Conservation (phyloP, 768 basidiomycete genomes). For the Kwoniella mangroviensis region DNA sequence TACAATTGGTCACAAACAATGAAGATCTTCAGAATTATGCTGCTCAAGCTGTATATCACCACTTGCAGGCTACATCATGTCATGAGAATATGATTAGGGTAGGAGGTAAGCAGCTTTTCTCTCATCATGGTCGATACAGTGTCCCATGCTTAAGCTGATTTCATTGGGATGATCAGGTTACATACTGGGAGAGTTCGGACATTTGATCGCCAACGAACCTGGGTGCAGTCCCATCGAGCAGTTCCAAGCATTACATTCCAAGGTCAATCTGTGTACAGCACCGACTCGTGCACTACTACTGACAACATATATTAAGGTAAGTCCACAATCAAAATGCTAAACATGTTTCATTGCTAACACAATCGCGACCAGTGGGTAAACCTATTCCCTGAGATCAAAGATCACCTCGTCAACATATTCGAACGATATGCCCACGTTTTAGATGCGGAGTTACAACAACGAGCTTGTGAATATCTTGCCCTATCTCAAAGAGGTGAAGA, state of each 20-base stretch:
- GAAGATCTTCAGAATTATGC: conserved; percentile 97
- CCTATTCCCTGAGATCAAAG: conserved; percentile 97
- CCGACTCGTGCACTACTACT: conserved; percentile 88
- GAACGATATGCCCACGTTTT: conserved; percentile 97
- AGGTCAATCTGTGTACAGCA: conserved; percentile 91
- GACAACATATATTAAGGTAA: conserved; percentile 89
- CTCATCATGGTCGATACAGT: neutral
- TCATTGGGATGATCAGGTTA: conserved; percentile 67
- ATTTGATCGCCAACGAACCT: conserved; percentile 91
- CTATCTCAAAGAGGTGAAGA: conserved; percentile 82
- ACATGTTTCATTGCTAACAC: conserved; percentile 1
- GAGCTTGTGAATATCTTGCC: conserved; percentile 96
- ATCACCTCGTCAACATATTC: conserved; percentile 89
- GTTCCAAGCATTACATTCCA: conserved; percentile 87
- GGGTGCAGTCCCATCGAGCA: conserved; percentile 94
- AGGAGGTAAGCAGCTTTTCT: conserved; percentile 68
- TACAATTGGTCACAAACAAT: conserved; percentile 98
- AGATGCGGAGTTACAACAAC: conserved; percentile 95
- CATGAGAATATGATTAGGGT: conserved; percentile 80
- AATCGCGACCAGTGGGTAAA: conserved; percentile 88
- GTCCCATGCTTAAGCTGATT: conserved; percentile 3
- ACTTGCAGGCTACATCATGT: conserved; percentile 79
- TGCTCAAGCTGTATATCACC: conserved; percentile 85
- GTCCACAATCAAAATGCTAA: conserved; percentile 7
- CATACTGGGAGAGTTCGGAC: conserved; percentile 96